These are phyloP conservation scores for Tuber indicum DNA, from an alignment of 495 filamentous ascomycete species.

Conservation along the genomic window DNA sequence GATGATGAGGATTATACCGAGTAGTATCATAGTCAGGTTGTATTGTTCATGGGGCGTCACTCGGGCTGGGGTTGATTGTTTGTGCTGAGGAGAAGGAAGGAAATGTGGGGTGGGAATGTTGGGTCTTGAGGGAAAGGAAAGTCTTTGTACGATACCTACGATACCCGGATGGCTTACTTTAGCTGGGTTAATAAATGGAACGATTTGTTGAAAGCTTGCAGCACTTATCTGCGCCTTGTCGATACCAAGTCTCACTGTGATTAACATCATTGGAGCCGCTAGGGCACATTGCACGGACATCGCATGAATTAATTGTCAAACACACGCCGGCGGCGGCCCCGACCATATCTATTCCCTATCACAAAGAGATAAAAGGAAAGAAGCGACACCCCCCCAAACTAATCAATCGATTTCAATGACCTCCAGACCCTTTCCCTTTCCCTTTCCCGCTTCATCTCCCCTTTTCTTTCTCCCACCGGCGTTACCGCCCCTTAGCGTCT, in stretches of 20 bases:
- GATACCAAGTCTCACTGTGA: neutral
- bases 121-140: neutral
- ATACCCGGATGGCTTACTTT: neutral
- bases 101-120: neutral
- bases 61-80: neutral
- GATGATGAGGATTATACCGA: neutral
- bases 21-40: neutral
- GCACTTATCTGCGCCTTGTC: neutral
- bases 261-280: neutral
- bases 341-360: neutral
- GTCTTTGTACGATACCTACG: neutral
- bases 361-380: conserved; percentile 6
- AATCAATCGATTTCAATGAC: conserved; percentile 38
- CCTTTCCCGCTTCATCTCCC: conserved; percentile 24
- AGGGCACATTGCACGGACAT: neutral
- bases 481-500: conserved; percentile 66
- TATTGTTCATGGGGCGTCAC: neutral
- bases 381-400: conserved; percentile 1
- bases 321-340: neutral
- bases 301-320: neutral
- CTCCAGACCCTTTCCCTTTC: conserved; percentile 20
- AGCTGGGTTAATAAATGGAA: neutral
- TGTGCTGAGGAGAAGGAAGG: neutral
- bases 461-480: conserved; percentile 30
- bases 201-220: neutral